Evolutionary conservation across 2,329 filamentous ascomycete genomes (phyloP), one percentile per base, ranked within the genome.

Genomic region (Fusarium setosum): DNA sequence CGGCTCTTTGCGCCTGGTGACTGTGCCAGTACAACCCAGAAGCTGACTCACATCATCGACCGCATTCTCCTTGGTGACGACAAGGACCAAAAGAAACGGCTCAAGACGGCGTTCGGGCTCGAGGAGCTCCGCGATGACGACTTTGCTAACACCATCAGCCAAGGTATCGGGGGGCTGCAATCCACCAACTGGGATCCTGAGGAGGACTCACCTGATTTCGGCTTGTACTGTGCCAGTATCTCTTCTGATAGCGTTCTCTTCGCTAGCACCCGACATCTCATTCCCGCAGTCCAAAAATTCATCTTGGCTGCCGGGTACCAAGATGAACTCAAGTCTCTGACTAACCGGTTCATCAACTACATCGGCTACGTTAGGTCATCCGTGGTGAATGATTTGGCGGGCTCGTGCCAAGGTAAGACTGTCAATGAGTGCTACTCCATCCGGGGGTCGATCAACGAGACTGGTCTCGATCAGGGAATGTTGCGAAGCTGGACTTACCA

Each of bases 11-110:
- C 79, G 0, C 85, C 85, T 70, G 77, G 83, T 0, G 84, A 86
- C 29, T 96, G 93, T 72, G 84, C 94, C 32, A 77, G 81, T 1
- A 84, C 84, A 2, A 90, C 88, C 0, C 88, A 91, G 72, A 88
- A 81, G 61, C 71, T 87, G 11, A 84, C 82, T 1, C 75, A 84
- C 41, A 73, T 84, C 6, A 73, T 86, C 20, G 86, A 88, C 72
- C 82, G 79, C 38, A 83, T 87, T 32, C 78, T 87, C 4, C 75
- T 84, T 13, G 74, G 77, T 32, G 75, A 76, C 4, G 73, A 76
- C 20, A 65, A 70, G 20, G 71, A 77, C 3, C 76, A 86, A 29
- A 89, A 80, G 9, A 69, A 76, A 45, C 69, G 77, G 8, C 90
- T 84, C 35, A 79, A 80, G 59, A 72, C 78, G 8, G 72, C 78